Evolutionary conservation across 495 filamentous ascomycete species (phyloP).

Genomic region (Baudoinia panamericana): DNA sequence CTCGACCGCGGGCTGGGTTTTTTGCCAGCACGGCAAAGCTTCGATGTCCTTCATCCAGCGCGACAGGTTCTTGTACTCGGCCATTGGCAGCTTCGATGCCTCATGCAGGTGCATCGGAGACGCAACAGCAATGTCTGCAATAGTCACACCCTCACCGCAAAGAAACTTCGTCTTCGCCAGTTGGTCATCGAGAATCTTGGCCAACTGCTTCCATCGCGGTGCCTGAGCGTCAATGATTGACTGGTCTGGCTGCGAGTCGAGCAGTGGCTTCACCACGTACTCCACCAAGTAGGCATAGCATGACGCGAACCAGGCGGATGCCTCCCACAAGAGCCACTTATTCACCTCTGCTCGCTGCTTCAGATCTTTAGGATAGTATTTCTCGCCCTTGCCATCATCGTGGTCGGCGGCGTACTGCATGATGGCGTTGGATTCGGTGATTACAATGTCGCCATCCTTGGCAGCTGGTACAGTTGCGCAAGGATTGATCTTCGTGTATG

Average conservation of each 20-base stretch:
- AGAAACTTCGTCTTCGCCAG: constrained; percentile 26
- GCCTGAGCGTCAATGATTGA: constrained; percentile 20
- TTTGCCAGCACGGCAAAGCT: constrained; percentile 26
- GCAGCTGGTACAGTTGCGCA: constrained; percentile 26
- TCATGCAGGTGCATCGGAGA: constrained; percentile 26
- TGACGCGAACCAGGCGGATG: constrained; percentile 23
- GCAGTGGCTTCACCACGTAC: constrained; percentile 26
- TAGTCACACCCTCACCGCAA: constrained; percentile 26
- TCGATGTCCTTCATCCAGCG: constrained; percentile 28
- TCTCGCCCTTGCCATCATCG: constrained; percentile 9
- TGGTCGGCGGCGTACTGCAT: constrained; percentile 26
- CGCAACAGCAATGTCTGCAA: constrained; percentile 29
- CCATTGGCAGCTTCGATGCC: constrained; percentile 22
- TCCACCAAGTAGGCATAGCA: constrained; percentile 30
- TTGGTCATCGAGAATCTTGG: constrained; percentile 25
- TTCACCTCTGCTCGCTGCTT: constrained; percentile 25
- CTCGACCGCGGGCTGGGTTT: constrained; percentile 28
- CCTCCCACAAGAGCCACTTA: constrained; percentile 29
- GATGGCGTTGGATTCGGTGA: constrained; percentile 31
- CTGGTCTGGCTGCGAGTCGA: constrained; percentile 22
- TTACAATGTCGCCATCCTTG: constrained; percentile 21
- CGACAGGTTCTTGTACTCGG: constrained; percentile 25
- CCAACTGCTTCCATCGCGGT: constrained; percentile 21
- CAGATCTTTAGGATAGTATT: constrained; percentile 24
- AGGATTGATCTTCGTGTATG: constrained; percentile 27